Evolutionary conservation across 257 asterid species (phyloP), one percentile per base, ranked within the genome.

Genomic region (Cruciata laevipes): DNA sequence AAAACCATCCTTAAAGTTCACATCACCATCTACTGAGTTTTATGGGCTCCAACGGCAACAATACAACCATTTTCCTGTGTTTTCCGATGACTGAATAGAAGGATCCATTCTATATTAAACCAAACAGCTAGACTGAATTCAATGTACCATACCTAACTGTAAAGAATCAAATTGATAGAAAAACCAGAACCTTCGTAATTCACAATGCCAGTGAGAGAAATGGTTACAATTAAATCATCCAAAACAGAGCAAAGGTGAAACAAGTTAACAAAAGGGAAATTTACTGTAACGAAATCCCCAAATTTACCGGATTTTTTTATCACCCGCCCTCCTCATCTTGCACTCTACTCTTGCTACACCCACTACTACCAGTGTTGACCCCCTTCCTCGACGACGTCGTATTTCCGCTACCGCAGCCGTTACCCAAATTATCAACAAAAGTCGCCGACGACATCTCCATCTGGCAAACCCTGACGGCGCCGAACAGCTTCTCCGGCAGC

Each of bases 371-470:
- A 30, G 16, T 27, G 7, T 10, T 14, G 17, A 14, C 23, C 33
- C 70, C 70, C 37, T 42, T 64, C 21, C 21, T 64, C 23, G 12
- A 64, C 68, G 68, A 40, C 68, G 49, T 31, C 57, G 68, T 24
- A 42, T 64, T 60, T 23, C 27, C 31, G 30, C 38, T 38, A 0
- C 38, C 20, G 8, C 12, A 14, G 18, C 40, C 24, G 42, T 25
- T 32, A 27, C 52, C 3, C 4, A 14, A 12, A 44, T 44, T 47
- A 14, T 91, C 96, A 1, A 89, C 86, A 44, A 69, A 83, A 20
- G 83, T 73, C 3, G 96, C 95, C 9, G 95, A 87, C 25, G 83
- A 74, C 98, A 86, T 89, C 82, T 91, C 98, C 96, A 92, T 89
- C 59, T 89, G 98, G 64, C 89, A 78, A 74, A 92, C 77, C 77